A percentile compares a stretch with the other conserved stretches of the same genome.
phyloP scores from a whole-genome alignment of 2,329 filamentous ascomycete species.

The Ilyonectria robusta region DNA sequence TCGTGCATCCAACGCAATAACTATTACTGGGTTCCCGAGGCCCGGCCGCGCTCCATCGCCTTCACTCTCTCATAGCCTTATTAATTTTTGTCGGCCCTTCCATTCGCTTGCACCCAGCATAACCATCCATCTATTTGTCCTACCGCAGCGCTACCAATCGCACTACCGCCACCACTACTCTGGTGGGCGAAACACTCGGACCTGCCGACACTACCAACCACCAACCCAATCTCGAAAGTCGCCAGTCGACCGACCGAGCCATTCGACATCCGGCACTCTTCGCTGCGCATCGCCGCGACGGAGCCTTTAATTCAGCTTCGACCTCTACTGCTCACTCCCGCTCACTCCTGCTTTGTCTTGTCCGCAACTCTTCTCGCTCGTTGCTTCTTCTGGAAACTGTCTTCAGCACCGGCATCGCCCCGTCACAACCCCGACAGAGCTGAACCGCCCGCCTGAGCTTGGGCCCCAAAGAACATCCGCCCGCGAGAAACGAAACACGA shows the following conservation, averaged over 20 bases:
- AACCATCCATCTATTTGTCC: slow-evolving; percentile 3
- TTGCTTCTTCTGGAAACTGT: slow-evolving; percentile 23
- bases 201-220: slow-evolving; percentile 42
- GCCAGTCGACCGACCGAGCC: slow-evolving; percentile 45
- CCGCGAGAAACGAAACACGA: slow-evolving; percentile 24
- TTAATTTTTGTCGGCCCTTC: slow-evolving; percentile 14
- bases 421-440: slow-evolving; percentile 9
- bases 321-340: slow-evolving; percentile 4
- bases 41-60: slow-evolving; percentile 18
- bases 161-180: slow-evolving; percentile 5
- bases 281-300: slow-evolving; percentile 17
- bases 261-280: slow-evolving; percentile 22
- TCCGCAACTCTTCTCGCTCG: neutral
- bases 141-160: slow-evolving; percentile 3
- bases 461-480: slow-evolving; percentile 23
- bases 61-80: slow-evolving; percentile 3
- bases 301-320: slow-evolving; percentile 13
- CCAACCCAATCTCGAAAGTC: slow-evolving; percentile 38
- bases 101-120: slow-evolving; percentile 14
- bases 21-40: slow-evolving; percentile 17
- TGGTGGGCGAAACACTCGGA: slow-evolving; percentile 44
- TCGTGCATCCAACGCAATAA: slow-evolving; percentile 31
- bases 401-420: slow-evolving; percentile 21
- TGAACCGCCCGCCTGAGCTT: slow-evolving; percentile 29
- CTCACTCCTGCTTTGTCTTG: neutral